Evolutionary conservation across 495 filamentous ascomycete species (phyloP), one percentile per base, ranked within the genome.

Genomic region (Beverwykella pulmonaria): DNA sequence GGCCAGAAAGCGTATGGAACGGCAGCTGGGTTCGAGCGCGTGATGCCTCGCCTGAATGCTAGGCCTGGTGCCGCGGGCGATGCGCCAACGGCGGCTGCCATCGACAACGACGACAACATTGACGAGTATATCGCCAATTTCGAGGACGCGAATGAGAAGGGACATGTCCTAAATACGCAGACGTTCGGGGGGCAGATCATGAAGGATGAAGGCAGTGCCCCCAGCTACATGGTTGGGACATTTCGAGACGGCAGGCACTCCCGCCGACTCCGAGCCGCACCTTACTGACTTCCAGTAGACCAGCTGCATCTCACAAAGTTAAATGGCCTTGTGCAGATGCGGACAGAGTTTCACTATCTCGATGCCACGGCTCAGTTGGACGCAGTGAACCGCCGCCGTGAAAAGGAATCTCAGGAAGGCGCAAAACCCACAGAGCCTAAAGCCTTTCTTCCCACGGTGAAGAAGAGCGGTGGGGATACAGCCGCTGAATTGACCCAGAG

Each of bases 281-380:
- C 55, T 30, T 30, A 46, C 71, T 64, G 59, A 75, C 29, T 55
- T 10, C 6, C 20, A 12, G 3, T 57, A 89, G 86, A 85, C 60
- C 83, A 89, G 69, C 73, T 91, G 5, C 86, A 91, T 75, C 78
- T 92, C n/a, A 89, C 85, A 0, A 83, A 83, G 6, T 80, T 92
- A 48, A 80, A 83, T 25, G 86, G 87, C 0, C 84, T 91, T 19
- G 87, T 89, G 15, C 88, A 92, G 74, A 78, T 93, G 69, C 84
- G 88, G 4, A 88, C 90, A 3, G 87, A 92, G 67, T 84, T 90
- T 65, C 85, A 89, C 68, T 89, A 93, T 73, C 71, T 92, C 25
- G 90, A 92, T 74, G 90, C 90, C 0, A 55, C 83, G 47, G 77
- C 83, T 39, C 88, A 90, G 75, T 58, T 76, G 1, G 73, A 78